These are phyloP conservation scores for Coemansia sp. DNA, from an alignment of 192 early-diverging fungal species.

Conservation along the genomic window DNA sequence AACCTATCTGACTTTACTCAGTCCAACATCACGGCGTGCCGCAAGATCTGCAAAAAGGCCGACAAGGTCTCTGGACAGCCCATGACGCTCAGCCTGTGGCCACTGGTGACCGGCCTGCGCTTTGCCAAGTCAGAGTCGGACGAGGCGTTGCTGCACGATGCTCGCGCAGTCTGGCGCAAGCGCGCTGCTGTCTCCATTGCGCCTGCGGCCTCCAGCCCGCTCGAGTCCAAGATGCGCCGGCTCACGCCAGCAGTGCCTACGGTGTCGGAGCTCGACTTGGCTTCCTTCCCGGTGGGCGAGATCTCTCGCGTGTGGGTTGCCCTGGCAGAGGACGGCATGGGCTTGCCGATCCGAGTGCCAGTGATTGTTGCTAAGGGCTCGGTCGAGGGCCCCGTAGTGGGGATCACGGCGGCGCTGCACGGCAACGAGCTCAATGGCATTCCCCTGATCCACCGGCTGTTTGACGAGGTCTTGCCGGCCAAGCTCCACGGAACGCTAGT, in stretches of 20 bases:
- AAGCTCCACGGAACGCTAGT: slow-evolving; percentile 81
- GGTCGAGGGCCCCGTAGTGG: slow-evolving; percentile 59
- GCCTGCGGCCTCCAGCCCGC: not conserved
- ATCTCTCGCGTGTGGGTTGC: slow-evolving; percentile 62
- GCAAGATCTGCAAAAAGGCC: slow-evolving; percentile 66
- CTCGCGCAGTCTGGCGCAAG: slow-evolving; percentile 49
- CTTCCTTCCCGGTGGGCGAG: slow-evolving; percentile 55
- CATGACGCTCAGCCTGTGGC: slow-evolving; percentile 56
- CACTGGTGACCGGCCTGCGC: slow-evolving; percentile 44
- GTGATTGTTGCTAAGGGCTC: slow-evolving; percentile 76
- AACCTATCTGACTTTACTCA: slow-evolving; percentile 55
- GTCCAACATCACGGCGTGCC: slow-evolving; percentile 61
- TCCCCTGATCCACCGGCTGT: slow-evolving; percentile 83
- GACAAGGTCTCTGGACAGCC: slow-evolving; percentile 47
- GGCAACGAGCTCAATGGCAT: slow-evolving; percentile 93
- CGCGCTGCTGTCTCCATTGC: slow-evolving; percentile 16
- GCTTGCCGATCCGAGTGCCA: slow-evolving; percentile 62
- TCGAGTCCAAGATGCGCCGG: slow-evolving; percentile 1
- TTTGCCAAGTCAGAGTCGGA: slow-evolving; percentile 61
- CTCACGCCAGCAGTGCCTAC: slow-evolving; percentile 26
- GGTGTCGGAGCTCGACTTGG: slow-evolving; percentile 56
- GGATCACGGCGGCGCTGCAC: slow-evolving; percentile 81
- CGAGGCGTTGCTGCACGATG: slow-evolving; percentile 55
- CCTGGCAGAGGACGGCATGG: slow-evolving; percentile 63
- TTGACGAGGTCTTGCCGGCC: slow-evolving; percentile 71